Conservation (phyloP, 2,329 filamentous ascomycete species). For the Drechmeria coniospora region DNA sequence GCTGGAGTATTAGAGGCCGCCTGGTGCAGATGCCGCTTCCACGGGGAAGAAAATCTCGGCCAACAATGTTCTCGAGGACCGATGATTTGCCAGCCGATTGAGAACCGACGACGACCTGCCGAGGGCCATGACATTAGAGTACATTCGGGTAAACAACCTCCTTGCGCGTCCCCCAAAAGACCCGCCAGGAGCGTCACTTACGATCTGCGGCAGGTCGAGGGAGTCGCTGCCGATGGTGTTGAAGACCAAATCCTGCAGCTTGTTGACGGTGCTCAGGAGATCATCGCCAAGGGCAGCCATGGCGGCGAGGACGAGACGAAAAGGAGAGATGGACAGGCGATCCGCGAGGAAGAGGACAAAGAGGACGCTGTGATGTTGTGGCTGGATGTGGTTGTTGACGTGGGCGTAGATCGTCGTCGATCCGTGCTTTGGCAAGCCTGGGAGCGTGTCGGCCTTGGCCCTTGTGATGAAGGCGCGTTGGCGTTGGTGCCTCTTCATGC, state of each 20-base stretch:
- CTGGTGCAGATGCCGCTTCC: slow-evolving; percentile 94
- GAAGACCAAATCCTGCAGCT: slow-evolving; percentile 95
- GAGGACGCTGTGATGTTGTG: no score
- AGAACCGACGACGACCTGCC: slow-evolving; percentile 88
- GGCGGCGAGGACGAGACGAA: slow-evolving; percentile 11
- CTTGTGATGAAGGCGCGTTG: no score
- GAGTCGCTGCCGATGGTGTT: slow-evolving; percentile 99
- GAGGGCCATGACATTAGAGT: slow-evolving; percentile 6
- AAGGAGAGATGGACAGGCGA: no score
- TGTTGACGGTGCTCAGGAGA: slow-evolving; percentile 89
- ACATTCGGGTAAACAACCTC: no score
- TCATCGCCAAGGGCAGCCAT: slow-evolving; percentile 97
- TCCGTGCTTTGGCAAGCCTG: no score
- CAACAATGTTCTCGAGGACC: slow-evolving; percentile 96
- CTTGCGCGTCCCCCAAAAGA: slow-evolving; percentile 1
- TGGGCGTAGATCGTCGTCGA: no score
- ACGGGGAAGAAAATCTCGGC: slow-evolving; percentile 88
- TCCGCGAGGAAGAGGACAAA: no score
- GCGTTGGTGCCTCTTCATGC: no score
- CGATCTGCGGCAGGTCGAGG: slow-evolving; percentile 93
- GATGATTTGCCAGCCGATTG: slow-evolving; percentile 98
- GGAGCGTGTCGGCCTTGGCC: no score
- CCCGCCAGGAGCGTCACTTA: slow-evolving; percentile 31
- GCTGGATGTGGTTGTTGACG: no score
- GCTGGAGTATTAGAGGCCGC: slow-evolving; percentile 84